Evolutionary conservation across 2,329 filamentous ascomycete species (phyloP).

Genomic region (Alternaria sp.): DNA sequence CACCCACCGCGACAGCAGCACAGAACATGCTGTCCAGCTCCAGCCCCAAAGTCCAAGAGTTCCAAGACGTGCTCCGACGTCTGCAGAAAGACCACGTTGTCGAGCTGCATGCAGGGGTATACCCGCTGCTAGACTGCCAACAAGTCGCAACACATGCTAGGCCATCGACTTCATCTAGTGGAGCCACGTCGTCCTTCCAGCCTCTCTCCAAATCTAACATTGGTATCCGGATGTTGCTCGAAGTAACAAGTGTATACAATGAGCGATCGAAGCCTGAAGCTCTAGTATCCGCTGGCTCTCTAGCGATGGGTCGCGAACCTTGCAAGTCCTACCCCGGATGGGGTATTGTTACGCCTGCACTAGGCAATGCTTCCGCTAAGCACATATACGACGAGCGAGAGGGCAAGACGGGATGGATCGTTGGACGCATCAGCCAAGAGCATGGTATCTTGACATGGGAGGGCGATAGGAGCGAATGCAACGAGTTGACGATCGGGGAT

Average conservation of each 20-base stretch:
- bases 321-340: conserved; percentile 74
- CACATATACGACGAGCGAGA: conserved; percentile 36
- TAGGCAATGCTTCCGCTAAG: conserved; percentile 30
- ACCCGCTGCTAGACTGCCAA: conserved; percentile 77
- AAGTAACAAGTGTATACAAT: conserved; percentile 72
- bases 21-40: conserved; percentile 61
- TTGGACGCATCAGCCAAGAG: conserved; percentile 77
- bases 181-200: conserved; percentile 20
- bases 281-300: conserved; percentile 70
- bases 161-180: conserved; percentile 35
- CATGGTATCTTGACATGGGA: conserved; percentile 74
- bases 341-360: conserved; percentile 71
- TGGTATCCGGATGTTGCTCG: conserved; percentile 71
- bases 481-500: conserved; percentile 65
- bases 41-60: conserved; percentile 47
- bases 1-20: conserved; percentile 72
- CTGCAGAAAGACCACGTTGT: conserved; percentile 51
- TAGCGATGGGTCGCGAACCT: conserved; percentile 75
- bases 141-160: conserved; percentile 75
- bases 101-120: conserved; percentile 79
- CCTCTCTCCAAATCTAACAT: conserved; percentile 63
- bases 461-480: conserved; percentile 40
- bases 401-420: conserved; percentile 64
- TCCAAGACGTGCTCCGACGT: conserved; percentile 51
- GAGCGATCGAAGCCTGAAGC: conserved; percentile 61